Evolutionary conservation across 2,329 filamentous ascomycete species (phyloP), one percentile per base, ranked within the genome.

Genomic region (Aspergillus ruber): DNA sequence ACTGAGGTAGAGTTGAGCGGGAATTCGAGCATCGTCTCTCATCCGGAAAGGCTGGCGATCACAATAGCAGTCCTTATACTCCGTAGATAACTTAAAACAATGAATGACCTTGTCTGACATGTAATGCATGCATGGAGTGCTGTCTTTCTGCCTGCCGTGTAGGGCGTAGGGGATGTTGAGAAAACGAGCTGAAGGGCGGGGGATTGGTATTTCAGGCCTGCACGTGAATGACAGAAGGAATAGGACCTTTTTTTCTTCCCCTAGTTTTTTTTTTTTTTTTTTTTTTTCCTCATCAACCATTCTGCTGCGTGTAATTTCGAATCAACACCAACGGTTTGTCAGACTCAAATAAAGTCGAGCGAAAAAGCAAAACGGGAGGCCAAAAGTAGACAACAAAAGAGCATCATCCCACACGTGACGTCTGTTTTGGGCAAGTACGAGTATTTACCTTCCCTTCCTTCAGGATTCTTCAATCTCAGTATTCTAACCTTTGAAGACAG

Each of bases 351-450:
- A 38, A 35, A 18, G 25, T 25, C 32, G 20, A 33, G 21, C 13
- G 20, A 38, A 47, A 36, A 40, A 45, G 32, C 13, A 15, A 15
- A n/a, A 32, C 15, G 21, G 43, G 25, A 46, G 38, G 23, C 21
- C 21, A 44, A 41, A 42, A 18, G 13, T 15, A 17, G 32, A 18
- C 38, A 42, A n/a, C 20, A 40, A 41, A 50, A 44, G 45, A 43
- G 36, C 40, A 27, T 18, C 43, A 44, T 45, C 10, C 50, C 55
- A 56, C 55, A 57, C 55, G 55, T 57, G 55, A 57, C 52, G 42
- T 47, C 43, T 46, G 48, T 35, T 43, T 48, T 54, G 40, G 44
- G 20, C 40, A 42, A 42, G n/a, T 38, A 10, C n/a, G 21, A 5
- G 46, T 49, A 45, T 49, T 45, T 25, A 51, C 49, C 49, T 46